Evolutionary conservation across 192 early-diverging fungal species (phyloP), one percentile per base, ranked within the genome.

Genomic region (Allomyces macrogynus): DNA sequence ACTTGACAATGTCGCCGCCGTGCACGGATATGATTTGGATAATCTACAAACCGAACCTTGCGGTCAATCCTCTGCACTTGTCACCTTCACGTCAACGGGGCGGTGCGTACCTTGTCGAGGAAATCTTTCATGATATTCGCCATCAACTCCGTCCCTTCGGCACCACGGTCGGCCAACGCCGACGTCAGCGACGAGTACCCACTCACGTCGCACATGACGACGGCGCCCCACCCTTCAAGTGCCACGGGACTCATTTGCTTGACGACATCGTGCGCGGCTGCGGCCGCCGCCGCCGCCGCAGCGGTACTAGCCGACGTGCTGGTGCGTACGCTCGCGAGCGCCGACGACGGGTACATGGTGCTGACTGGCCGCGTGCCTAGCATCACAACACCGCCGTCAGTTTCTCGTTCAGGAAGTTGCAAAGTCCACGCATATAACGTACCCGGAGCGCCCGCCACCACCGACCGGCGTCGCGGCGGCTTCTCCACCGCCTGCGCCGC

Each of bases 1-100:
- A 80, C 67, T 80, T 80, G n/a, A 80, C 76, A 65, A 80, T 80
- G 65, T 80, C 78, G 18, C 78, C 78, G 20, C 74, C 78, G 63
- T 78, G 72, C 24, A 61, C 44, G 5, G 75, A 60, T 23, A 80
- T 81, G 24, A 68, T 73, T 69, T 78, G 67, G 60, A 80, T 80
- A 66, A 80, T 80, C 78, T 81, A 60, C 8, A 43, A 3, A 1
- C 12, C 9, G 18, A 68, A 23, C n/a, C 1, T 3, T 67, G 22
- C 65, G 65, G n/a, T 65, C n/a, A 66, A 26, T 23, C 26, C 20
- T 66, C 22, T 66, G 24, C n/a, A 23, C n/a, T 61, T 4, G 26
- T 27, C 26, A 27, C 26, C 2, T 27, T 27, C 32, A 40, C 3
- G 8, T 40, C 32, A 40, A 40, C 32, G 7, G 3, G 3, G 32